Evolutionary conservation across 345 rosid species (phyloP).

Genomic region (Rhodamnia argentea): DNA sequence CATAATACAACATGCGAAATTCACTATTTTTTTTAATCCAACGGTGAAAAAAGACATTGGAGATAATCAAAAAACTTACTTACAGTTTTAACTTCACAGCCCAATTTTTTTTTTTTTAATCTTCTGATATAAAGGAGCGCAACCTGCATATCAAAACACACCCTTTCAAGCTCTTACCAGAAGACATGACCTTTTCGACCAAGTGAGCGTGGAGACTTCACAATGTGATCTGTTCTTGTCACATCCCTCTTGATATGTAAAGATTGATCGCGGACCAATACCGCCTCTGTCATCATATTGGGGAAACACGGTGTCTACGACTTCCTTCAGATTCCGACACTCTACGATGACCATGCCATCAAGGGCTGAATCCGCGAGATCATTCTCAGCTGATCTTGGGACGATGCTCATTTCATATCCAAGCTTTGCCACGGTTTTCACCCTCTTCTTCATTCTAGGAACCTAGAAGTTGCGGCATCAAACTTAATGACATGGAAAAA

Average conservation of each 20-base stretch:
- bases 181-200: neutral
- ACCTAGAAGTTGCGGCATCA: slow-evolving; percentile 25
- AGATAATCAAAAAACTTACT: neutral
- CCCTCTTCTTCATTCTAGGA: slow-evolving; percentile 74
- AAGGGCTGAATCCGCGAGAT: slow-evolving; percentile 18
- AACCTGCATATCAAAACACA: neutral
- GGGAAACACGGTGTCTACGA: slow-evolving; percentile 45
- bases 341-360: slow-evolving; percentile 41
- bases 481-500: neutral
- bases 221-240: neutral
- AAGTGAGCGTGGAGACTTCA: accelerated
- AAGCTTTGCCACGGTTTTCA: slow-evolving; percentile 52
- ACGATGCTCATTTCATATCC: slow-evolving; percentile 66
- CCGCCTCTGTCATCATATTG: neutral
- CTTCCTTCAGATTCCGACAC: slow-evolving; percentile 62
- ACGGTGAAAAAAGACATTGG: neutral
- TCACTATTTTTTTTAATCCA: too few relatives aligned
- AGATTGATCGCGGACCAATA: neutral
- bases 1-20: too few relatives aligned
- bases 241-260: neutral
- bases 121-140: neutral
- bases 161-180: neutral
- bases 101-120: too few relatives aligned
- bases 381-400: slow-evolving; percentile 44
- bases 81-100: neutral